Base-by-base conservation (phyloP, 805 yeast species). In the Candida montana region DNA sequence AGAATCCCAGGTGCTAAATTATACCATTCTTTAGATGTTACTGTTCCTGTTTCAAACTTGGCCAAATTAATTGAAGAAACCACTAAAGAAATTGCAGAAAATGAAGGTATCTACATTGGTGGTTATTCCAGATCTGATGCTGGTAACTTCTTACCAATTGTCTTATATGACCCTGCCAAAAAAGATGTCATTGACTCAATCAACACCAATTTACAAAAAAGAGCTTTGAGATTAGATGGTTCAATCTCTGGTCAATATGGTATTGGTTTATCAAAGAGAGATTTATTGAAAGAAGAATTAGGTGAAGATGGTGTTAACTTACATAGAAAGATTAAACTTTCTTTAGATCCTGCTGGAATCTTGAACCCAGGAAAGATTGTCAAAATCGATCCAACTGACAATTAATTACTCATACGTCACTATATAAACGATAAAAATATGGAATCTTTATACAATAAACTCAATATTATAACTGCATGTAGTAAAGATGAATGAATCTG, bases 211-310 rank as follows among this genome's bases (percentile, higher is more conserved):
- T 75, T 84, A 79, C 81, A 81, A 40, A 54, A 69, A 35, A 56
- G 79, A 33, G 93, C 89, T 0, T 63, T 85, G 16, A 70, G 64
- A 4, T 69, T 78, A 28, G 93, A 84, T 40, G 93, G 93, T 2
- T 84, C 95, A 1, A 78, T 85, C 46, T 80, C 87, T 7, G 93
- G 93, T 21, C 93, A 84, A 53, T 91, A 84, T 54, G 95, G 93
- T 5, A 72, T 85, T 35, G 95, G 93, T 3, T 67, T 80, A 31
- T 84, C 86, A 24, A 85, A 85, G 55, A 63, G 88, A 46, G 72
- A 72, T 21, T 73, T 68, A 39, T 58, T 84, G 21, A 65, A 67
- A 26, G 63, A 65, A 41, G 95, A 84, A 57, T 61, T 85, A 26
- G 91, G 90, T 1, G 64, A 67, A 5, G 79, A 71, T 3, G 73